Percentiles rank a stretch among this genome's conserved stretches.
Conservation (phyloP, 768 basidiomycete species). For the Leccinum incarnatum region DNA sequence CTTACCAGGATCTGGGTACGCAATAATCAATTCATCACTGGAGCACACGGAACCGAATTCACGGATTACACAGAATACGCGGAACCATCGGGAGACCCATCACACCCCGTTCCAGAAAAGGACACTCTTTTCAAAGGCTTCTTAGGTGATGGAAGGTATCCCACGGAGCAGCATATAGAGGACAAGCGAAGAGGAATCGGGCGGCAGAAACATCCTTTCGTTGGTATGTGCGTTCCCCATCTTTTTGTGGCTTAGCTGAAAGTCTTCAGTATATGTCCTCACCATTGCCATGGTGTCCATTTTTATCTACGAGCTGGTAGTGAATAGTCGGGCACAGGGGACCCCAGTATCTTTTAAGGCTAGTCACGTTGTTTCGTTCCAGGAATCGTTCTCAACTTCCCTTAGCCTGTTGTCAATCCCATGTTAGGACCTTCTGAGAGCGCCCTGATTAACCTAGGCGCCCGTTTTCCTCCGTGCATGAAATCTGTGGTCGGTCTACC, state of each 20-base stretch:
- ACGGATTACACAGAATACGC: conserved; percentile 52
- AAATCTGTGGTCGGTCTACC: conserved; percentile 61
- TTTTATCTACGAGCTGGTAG: conserved; percentile 83
- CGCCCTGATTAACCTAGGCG: conserved; percentile 83
- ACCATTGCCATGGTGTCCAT: conserved; percentile 67
- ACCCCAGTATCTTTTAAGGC: conserved; percentile 85
- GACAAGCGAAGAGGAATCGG: conserved; percentile 84
- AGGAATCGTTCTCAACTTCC: conserved; percentile 8
- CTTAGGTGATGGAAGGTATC: conserved; percentile 51
- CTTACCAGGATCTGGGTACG: conserved; percentile 56
- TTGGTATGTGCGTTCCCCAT: conserved; percentile 48
- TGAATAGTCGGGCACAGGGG: conserved; percentile 74
- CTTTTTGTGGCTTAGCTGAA: conserved; percentile 1
- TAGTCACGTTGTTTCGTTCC: conserved; percentile 11
- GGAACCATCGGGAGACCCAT: conserved; percentile 42
- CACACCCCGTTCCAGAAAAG: conserved; percentile 38
- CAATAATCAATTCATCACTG: not conserved
- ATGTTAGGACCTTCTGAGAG: conserved; percentile 90
- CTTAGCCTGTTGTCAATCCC: conserved; percentile 75
- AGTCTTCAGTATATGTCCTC: conserved; percentile 53
- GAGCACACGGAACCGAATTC: not conserved
- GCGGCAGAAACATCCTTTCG: conserved; percentile 74
- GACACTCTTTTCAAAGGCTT: conserved; percentile 40
- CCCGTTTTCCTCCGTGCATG: conserved; percentile 94
- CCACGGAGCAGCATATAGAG: conserved; percentile 79